A percentile compares a stretch with the other conserved stretches of the same genome.
Evolutionary conservation across 129 eudicot species (phyloP).

Genomic region (Lactuca sativa): DNA sequence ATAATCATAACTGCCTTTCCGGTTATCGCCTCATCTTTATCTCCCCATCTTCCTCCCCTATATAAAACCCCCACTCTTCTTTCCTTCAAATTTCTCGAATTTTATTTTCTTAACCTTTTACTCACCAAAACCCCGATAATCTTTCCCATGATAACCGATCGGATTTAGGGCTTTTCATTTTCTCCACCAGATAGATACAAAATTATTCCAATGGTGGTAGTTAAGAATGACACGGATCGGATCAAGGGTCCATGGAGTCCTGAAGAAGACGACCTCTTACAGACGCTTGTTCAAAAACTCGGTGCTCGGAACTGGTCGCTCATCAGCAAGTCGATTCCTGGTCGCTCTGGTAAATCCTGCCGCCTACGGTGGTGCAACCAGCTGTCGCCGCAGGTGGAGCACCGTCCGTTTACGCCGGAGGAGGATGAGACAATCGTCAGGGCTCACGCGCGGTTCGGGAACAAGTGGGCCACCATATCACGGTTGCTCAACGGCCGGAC

Average conservation of each 20-base stretch:
- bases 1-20: conserved; percentile 58
- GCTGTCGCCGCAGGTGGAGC: conserved; percentile 83
- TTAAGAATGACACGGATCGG: conserved; percentile 53
- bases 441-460: conserved; percentile 72
- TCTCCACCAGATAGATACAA: no score
- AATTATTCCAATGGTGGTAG: conserved; percentile 21
- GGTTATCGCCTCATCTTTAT: conserved; percentile 43
- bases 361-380: conserved; percentile 93
- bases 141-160: not conserved
- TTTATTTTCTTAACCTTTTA: not conserved
- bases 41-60: conserved; percentile 28
- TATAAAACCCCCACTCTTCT: conserved; percentile 18
- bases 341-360: conserved; percentile 79
- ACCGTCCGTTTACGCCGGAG: conserved; percentile 56
- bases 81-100: conserved; percentile 7
- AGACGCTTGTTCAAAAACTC: conserved; percentile 47
- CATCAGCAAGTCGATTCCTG: conserved; percentile 66
- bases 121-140: not conserved
- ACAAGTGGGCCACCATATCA: conserved; percentile 88
- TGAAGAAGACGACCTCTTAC: conserved; percentile 62
- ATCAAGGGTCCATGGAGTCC: conserved; percentile 92
- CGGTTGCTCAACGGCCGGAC: conserved; percentile 70
- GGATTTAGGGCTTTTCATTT: not conserved
- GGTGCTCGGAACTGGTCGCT: conserved; percentile 80
- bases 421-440: conserved; percentile 64